phyloP scores from a whole-genome alignment of 352 stramenopile species.

The Paralagenidium karlingii region DNA sequence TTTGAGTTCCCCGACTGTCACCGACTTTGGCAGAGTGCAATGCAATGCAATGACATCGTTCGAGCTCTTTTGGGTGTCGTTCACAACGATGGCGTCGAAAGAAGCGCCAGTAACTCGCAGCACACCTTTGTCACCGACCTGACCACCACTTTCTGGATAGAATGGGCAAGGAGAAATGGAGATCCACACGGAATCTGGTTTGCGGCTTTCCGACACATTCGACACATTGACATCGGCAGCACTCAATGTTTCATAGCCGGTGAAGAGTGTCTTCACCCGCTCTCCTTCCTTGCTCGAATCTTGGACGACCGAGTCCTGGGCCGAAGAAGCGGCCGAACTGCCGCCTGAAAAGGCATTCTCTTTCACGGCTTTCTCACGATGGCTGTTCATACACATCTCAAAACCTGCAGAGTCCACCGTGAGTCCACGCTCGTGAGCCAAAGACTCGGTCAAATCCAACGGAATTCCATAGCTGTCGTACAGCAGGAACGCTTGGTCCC shows the following conservation, averaged over 20 bases:
- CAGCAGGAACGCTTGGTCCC: slow-evolving; percentile 43
- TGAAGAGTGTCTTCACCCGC: too few species aligned
- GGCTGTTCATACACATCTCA: slow-evolving; percentile 22
- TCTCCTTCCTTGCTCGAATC: too few species aligned
- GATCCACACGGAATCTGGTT: slow-evolving; percentile 16
- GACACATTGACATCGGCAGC: slow-evolving; percentile 16
- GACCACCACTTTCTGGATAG: slow-evolving; percentile 61
- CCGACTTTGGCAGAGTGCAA: slow-evolving; percentile 18
- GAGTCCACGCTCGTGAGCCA: slow-evolving; percentile 46
- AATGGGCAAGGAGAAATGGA: slow-evolving; percentile 54
- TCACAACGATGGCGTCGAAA: slow-evolving; percentile 14
- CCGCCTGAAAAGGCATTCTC: slow-evolving; percentile 24
- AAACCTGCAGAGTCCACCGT: slow-evolving; percentile 44
- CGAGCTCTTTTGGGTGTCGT: slow-evolving; percentile 23
- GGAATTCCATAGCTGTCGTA: slow-evolving; percentile 75
- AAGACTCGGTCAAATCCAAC: slow-evolving; percentile 56
- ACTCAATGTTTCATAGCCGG: slow-evolving; percentile 39
- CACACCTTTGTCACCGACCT: slow-evolving; percentile 51
- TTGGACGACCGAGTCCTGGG: too few species aligned
- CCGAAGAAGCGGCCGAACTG: too few species aligned
- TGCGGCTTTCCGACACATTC: not conserved
- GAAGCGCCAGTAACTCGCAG: slow-evolving; percentile 10
- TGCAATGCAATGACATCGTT: slow-evolving; percentile 31
- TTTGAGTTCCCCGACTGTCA: slow-evolving; percentile 15
- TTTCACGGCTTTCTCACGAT: slow-evolving; percentile 33